Evolutionary conservation across 1,284 basidiomycete genomes (phyloP).

Genomic region (Irpex sp.): DNA sequence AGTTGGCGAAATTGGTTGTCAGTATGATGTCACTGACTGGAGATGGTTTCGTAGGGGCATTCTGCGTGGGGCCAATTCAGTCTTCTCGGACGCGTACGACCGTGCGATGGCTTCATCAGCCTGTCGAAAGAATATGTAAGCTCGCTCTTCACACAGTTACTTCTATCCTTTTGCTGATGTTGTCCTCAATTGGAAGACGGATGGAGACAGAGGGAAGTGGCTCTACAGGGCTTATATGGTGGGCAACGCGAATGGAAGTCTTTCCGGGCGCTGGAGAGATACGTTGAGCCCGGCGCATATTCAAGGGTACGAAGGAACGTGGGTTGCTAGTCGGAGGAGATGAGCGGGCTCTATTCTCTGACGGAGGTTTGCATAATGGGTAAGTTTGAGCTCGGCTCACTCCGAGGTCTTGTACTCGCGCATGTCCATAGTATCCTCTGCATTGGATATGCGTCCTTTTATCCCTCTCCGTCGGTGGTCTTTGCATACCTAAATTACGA

Average conservation of each 20-base stretch:
- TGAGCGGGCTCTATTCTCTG: background rate
- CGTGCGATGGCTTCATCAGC: slow-evolving; percentile 68
- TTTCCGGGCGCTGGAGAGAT: slow-evolving; percentile 75
- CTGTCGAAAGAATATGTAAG: slow-evolving; percentile 74
- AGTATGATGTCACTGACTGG: background rate
- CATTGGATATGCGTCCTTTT: background rate
- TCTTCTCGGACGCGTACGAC: slow-evolving; percentile 62
- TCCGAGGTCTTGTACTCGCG: background rate
- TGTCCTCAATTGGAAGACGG: slow-evolving; percentile 38
- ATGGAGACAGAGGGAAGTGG: slow-evolving; percentile 71
- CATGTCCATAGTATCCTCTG: background rate
- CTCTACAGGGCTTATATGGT: slow-evolving; percentile 74
- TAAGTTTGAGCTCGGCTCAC: background rate
- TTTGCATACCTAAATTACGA: too few species aligned
- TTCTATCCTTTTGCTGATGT: background rate
- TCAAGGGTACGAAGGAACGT: slow-evolving; percentile 14
- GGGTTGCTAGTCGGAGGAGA: slow-evolving; percentile 13
- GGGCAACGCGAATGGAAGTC: slow-evolving; percentile 56
- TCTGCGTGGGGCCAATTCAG: slow-evolving; percentile 80
- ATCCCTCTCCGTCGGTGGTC: background rate
- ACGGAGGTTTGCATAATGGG: background rate
- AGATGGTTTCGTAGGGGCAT: slow-evolving; percentile 50
- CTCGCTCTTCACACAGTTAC: background rate
- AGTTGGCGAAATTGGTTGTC: slow-evolving; percentile 7
- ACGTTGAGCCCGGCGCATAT: slow-evolving; percentile 35